Evolutionary conservation across 1,284 basidiomycete species (phyloP).

Genomic region (Sporisorium exsertum): DNA sequence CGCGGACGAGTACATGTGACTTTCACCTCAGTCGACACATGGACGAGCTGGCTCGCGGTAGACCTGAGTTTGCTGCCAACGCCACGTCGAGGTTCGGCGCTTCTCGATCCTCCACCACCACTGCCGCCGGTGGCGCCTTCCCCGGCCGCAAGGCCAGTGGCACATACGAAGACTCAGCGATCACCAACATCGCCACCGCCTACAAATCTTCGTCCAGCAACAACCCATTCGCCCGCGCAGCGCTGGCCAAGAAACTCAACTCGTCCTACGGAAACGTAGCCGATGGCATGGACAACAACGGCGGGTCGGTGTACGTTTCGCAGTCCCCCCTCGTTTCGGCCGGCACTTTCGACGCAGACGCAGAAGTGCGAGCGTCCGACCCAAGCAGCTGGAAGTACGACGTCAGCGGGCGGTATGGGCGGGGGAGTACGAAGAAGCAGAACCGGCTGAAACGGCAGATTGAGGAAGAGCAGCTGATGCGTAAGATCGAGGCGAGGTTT

Average conservation of each 20-base stretch:
- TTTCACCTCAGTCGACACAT: conserved; percentile 86
- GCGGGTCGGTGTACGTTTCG: conserved; percentile 25
- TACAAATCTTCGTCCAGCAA: not conserved
- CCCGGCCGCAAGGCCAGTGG: conserved; percentile 8
- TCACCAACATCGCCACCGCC: conserved; percentile 17
- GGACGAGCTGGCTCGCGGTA: conserved; percentile 77
- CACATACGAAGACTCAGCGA: conserved; percentile 13
- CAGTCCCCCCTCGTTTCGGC: conserved; percentile 8
- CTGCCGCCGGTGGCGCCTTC: no score
- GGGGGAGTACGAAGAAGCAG: conserved; percentile 37
- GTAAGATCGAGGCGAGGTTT: conserved; percentile 31
- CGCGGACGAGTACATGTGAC: conserved; percentile 76
- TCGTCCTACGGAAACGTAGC: conserved; percentile 27
- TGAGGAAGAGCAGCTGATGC: conserved; percentile 35
- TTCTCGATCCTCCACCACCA: no score
- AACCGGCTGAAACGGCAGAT: conserved; percentile 30
- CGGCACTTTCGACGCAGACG: not conserved
- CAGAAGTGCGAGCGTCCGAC: conserved; percentile 26
- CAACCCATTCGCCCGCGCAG: conserved; percentile 1
- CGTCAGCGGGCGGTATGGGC: conserved; percentile 33
- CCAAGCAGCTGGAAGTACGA: conserved; percentile 45
- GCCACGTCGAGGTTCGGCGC: conserved; percentile 21
- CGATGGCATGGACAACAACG: conserved; percentile 46
- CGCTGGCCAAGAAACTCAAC: conserved; percentile 26
- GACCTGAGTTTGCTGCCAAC: conserved; percentile 80